These are phyloP conservation scores for Penicillium goetzii DNA, from an alignment of 495 filamentous ascomycete species.

Conservation along the genomic window DNA sequence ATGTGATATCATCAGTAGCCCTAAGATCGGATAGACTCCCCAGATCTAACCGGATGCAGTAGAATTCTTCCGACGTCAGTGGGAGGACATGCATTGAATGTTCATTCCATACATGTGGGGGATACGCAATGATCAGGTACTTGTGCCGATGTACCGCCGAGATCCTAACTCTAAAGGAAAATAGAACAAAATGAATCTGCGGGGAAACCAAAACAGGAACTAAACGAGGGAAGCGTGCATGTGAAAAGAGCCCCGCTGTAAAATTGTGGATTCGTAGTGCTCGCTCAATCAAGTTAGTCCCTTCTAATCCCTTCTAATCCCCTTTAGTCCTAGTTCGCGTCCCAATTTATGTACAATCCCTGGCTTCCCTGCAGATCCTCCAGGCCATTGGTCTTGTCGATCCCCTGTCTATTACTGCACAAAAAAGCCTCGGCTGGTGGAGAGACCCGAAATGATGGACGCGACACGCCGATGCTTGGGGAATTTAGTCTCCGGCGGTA, in stretches of 20 bases:
- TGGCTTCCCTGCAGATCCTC: not conserved
- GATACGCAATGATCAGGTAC: not conserved
- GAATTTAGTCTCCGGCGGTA: conserved; percentile 6
- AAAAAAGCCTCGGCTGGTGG: conserved; percentile 6
- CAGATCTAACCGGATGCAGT: conserved; percentile 5
- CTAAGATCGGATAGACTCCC: not conserved
- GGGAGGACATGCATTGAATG: not conserved
- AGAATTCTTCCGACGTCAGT: conserved; percentile 2
- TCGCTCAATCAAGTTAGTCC: not conserved
- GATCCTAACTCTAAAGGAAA: not conserved
- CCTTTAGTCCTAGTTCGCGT: not conserved
- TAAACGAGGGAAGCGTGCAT: not conserved
- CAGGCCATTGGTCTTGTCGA: not conserved
- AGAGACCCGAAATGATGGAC: not conserved
- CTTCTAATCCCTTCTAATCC: not conserved
- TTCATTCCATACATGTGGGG: not conserved
- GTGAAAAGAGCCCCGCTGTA: not conserved
- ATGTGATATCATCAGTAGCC: conserved; percentile 1
- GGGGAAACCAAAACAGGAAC: conserved; percentile 4
- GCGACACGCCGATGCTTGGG: not conserved
- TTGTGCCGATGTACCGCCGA: not conserved
- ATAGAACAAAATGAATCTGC: not conserved
- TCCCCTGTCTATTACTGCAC: not conserved
- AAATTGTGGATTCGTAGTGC: not conserved
- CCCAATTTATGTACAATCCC: not conserved